These are phyloP conservation scores for Candida schatavii DNA, from an alignment of 805 yeast species.

Conservation along the genomic window DNA sequence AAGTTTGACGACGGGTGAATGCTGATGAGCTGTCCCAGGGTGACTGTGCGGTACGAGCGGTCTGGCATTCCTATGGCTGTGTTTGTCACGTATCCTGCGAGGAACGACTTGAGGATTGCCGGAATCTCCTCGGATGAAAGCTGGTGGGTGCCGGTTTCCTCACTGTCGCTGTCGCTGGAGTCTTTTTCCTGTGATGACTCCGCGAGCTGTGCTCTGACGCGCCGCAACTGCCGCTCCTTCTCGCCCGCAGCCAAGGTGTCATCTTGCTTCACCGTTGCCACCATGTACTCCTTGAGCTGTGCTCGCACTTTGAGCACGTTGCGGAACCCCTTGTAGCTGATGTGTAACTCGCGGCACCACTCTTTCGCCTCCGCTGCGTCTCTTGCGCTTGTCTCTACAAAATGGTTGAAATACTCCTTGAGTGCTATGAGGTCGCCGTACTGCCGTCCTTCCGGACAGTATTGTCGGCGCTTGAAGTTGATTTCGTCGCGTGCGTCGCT, in stretches of 20 bases:
- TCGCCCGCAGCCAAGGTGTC: constrained; percentile 24
- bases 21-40: constrained; percentile 79
- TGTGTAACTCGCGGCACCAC: constrained; percentile 81
- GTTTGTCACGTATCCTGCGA: constrained; percentile 80
- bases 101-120: constrained; percentile 68
- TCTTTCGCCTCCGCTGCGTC: constrained; percentile 55
- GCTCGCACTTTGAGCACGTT: constrained; percentile 72
- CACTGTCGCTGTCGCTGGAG: constrained; percentile 22
- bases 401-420: constrained; percentile 69
- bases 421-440: constrained; percentile 83
- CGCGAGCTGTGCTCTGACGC: constrained; percentile 22
- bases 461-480: constrained; percentile 66
- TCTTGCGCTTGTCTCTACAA: constrained; percentile 22
- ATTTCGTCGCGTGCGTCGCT: constrained; percentile 79
- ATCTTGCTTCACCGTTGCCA: constrained; percentile 44
- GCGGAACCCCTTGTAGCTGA: constrained; percentile 76
- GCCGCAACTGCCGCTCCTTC: constrained; percentile 23
- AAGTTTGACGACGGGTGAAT: constrained; percentile 88
- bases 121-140: constrained; percentile 51
- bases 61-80: constrained; percentile 96
- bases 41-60: constrained; percentile 82
- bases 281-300: constrained; percentile 73
- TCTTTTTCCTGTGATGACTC: constrained; percentile 14
- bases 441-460: constrained; percentile 66
- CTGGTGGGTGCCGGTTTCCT: constrained; percentile 5